Percentiles rank a stretch among this genome's conserved stretches.
phyloP scores from a whole-genome alignment of 345 rosid species.

The Rhodomyrtus tomentosa region DNA sequence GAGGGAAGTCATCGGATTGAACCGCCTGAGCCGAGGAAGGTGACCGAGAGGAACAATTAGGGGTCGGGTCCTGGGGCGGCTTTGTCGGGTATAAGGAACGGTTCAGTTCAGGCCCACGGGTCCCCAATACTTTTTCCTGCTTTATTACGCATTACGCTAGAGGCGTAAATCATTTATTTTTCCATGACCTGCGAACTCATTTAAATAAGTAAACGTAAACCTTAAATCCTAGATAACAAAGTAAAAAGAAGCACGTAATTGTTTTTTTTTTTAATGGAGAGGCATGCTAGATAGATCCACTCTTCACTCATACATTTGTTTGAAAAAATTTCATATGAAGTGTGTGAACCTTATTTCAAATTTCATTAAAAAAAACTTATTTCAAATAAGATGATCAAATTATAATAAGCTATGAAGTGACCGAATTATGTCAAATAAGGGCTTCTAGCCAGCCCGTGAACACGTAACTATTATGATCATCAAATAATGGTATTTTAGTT shows the following conservation, averaged over 20 bases:
- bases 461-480: too few relatives aligned
- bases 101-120: not conserved
- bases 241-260: not conserved
- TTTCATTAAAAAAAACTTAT: too few relatives aligned
- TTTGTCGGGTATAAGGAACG: not conserved
- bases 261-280: not conserved
- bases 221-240: not conserved
- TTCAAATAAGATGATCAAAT: too few relatives aligned
- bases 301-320: not conserved
- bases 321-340: too few relatives aligned
- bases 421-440: too few relatives aligned
- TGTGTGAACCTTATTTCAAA: too few relatives aligned
- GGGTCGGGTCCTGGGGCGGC: not conserved
- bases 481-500: too few relatives aligned
- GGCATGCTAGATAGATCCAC: not conserved
- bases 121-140: not conserved
- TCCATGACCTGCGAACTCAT: not conserved
- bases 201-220: not conserved
- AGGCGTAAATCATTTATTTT: not conserved
- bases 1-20: not conserved
- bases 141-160: not conserved
- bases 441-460: too few relatives aligned
- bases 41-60: not conserved
- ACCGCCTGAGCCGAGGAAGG: not conserved
- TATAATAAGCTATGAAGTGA: too few relatives aligned